phyloP scores from a whole-genome alignment of 345 rosid genomes.

The Sonneratia caseolaris region DNA sequence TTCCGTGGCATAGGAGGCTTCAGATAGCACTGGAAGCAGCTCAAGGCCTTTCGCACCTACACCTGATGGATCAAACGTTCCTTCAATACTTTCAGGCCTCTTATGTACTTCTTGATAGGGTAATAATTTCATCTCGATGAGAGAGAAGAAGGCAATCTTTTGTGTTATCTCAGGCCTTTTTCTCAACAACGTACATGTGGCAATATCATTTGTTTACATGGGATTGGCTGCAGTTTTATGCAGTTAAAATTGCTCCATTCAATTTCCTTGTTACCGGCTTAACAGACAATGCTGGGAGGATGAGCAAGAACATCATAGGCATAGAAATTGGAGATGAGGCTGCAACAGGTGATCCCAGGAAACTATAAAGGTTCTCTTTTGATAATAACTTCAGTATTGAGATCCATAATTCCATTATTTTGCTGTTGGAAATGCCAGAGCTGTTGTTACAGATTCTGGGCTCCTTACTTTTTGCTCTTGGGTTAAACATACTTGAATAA shows the following conservation, averaged over 20 bases:
- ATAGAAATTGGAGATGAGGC: background rate
- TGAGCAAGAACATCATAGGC: background rate
- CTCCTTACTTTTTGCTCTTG: no score
- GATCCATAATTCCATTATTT: background rate
- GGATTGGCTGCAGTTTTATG: background rate
- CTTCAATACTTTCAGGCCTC: background rate
- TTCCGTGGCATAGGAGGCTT: background rate
- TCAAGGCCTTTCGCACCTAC: background rate
- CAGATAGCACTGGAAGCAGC: background rate
- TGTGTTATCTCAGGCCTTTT: background rate
- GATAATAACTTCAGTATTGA: no score
- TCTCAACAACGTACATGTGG: background rate
- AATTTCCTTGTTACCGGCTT: background rate
- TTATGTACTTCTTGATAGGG: background rate
- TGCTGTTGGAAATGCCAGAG: background rate
- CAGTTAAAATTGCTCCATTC: slow-evolving; percentile 2
- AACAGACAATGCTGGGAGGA: background rate
- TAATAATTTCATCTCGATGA: background rate
- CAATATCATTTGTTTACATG: background rate
- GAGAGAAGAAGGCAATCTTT: background rate
- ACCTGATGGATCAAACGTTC: background rate
- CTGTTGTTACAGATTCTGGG: background rate
- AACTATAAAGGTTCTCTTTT: background rate
- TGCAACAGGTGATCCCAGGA: background rate
- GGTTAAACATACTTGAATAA: no score